phyloP scores from a whole-genome alignment of 2,329 filamentous ascomycete genomes.

The Bipolaris bicolor region DNA sequence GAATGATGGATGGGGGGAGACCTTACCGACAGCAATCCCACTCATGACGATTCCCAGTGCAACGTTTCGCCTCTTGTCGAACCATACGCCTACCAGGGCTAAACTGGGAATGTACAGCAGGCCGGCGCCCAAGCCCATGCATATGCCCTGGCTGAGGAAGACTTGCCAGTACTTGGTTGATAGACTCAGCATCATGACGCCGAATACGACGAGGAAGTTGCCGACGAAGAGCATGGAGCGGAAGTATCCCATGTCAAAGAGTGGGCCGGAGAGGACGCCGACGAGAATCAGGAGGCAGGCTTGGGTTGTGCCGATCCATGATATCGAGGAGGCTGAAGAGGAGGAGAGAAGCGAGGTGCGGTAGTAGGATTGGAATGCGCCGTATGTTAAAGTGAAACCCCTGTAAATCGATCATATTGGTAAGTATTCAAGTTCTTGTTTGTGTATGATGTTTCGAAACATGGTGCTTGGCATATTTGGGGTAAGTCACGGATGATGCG shows the following conservation, averaged over 20 bases:
- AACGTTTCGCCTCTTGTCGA: constrained; percentile 40
- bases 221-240: constrained; percentile 55
- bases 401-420: constrained; percentile 18
- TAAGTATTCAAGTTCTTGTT: not conserved
- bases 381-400: constrained; percentile 52
- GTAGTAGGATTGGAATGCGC: constrained; percentile 57
- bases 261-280: constrained; percentile 56
- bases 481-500: not conserved
- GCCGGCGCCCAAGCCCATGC: constrained; percentile 51
- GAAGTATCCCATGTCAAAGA: constrained; percentile 57
- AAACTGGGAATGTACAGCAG: constrained; percentile 48
- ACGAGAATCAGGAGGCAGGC: constrained; percentile 59
- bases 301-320: constrained; percentile 56
- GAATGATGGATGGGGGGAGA: not conserved
- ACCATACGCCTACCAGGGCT: constrained; percentile 47
- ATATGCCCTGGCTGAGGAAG: constrained; percentile 61
- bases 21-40: constrained; percentile 44
- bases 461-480: not conserved
- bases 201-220: constrained; percentile 62
- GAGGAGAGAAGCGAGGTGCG: constrained; percentile 46
- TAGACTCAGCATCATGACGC: constrained; percentile 67
- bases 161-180: constrained; percentile 62
- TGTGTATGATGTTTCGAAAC: not conserved
- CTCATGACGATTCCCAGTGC: constrained; percentile 48
- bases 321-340: constrained; percentile 47